Conservation (phyloP, 805 yeast species). For the Pichia phayaonensis region DNA sequence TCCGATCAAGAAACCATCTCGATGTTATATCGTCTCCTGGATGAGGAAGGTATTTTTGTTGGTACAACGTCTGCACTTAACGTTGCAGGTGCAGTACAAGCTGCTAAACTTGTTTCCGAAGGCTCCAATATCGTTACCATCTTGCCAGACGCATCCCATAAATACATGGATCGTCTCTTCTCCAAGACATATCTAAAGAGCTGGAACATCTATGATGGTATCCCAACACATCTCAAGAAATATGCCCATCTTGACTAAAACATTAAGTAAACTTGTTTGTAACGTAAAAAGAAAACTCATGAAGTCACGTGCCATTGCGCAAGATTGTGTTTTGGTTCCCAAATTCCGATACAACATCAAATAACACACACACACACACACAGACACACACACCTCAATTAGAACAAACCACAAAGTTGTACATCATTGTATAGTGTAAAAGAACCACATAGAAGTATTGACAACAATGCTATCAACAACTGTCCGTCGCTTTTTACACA, state of each 20-base stretch:
- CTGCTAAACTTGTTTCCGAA: slow-evolving; percentile 71
- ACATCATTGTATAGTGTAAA: background rate
- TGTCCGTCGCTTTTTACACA: slow-evolving; percentile 9
- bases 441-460: background rate
- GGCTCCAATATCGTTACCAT: slow-evolving; percentile 78
- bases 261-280: background rate
- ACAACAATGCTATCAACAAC: background rate
- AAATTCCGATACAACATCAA: too few species aligned
- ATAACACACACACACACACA: too few species aligned
- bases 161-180: slow-evolving; percentile 76
- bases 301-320: slow-evolving; percentile 13
- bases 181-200: slow-evolving; percentile 68
- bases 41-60: slow-evolving; percentile 83
- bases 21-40: slow-evolving; percentile 76
- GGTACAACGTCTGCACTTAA: slow-evolving; percentile 91
- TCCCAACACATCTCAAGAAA: slow-evolving; percentile 65
- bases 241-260: slow-evolving; percentile 46
- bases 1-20: slow-evolving; percentile 74
- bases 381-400: too few species aligned
- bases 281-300: too few species aligned
- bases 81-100: slow-evolving; percentile 79
- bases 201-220: slow-evolving; percentile 54
- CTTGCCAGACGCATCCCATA: slow-evolving; percentile 86
- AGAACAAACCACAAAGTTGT: too few species aligned
- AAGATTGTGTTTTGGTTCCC: background rate